These are phyloP conservation scores for Gossypium davidsonii DNA, from an alignment of 441 rosid species.

Conservation along the genomic window DNA sequence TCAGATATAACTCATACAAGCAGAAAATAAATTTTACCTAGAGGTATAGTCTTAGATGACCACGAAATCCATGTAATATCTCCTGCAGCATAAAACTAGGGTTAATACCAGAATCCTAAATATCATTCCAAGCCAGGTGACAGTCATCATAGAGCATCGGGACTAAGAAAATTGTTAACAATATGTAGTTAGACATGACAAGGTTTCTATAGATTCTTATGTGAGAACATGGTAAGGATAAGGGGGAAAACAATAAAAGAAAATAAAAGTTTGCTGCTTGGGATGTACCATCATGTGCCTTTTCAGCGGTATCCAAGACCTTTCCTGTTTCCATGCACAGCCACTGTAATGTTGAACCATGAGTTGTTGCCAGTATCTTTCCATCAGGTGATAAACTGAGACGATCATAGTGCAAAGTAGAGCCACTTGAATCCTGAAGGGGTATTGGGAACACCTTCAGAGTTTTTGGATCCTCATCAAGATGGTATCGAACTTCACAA, in stretches of 20 bases:
- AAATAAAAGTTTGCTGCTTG: background rate
- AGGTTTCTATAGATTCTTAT: background rate
- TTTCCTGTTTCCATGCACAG: constrained; percentile 74
- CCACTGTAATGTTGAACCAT: constrained; percentile 85
- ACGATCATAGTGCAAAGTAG: constrained; percentile 66
- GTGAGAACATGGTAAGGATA: background rate
- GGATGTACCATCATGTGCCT: constrained; percentile 77
- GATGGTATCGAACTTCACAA: constrained; percentile 85
- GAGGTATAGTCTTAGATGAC: constrained; percentile 60
- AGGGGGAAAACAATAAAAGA: background rate
- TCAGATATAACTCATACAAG: constrained; percentile 9
- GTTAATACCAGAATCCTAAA: background rate
- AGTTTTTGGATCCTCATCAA: constrained; percentile 96
- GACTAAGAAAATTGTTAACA: background rate
- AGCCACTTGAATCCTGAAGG: constrained; percentile 55
- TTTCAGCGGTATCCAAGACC: constrained; percentile 78
- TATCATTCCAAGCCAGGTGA: background rate
- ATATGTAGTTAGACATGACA: background rate
- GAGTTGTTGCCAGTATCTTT: constrained; percentile 69
- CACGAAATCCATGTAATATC: constrained; percentile 77
- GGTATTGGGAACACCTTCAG: constrained; percentile 84
- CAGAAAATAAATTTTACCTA: constrained; percentile 37
- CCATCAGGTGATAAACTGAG: constrained; percentile 88
- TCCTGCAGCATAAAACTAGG: constrained; percentile 39
- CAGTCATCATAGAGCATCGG: background rate